Evolutionary conservation across 129 eudicot species (phyloP), one percentile per base, ranked within the genome.

Genomic region (Artemisia argyi): DNA sequence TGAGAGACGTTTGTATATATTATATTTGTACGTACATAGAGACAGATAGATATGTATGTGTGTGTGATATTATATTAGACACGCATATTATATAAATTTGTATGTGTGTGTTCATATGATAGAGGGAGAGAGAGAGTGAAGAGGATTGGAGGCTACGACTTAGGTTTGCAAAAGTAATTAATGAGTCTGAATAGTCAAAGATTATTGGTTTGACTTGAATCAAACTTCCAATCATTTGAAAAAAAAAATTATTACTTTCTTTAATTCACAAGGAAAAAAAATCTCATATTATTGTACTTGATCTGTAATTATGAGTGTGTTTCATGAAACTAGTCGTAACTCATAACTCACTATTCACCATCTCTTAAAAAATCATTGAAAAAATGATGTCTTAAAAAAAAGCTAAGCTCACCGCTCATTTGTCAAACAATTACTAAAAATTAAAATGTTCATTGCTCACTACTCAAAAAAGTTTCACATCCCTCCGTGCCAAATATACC

Each of bases 151-250:
- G 66, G 19, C 19, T 57, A 71, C 55, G 55, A 71, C 24, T 13
- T 28, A 24, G 54, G 19, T 32, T 19, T 15, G 22, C 48, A 44
- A 18, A 35, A 32, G 48, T 52, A 53, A 74, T 65, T n/a, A 60
- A 52, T 61, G 60, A 26, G 75, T 50, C 46, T 18, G 24, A 52
- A 52, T 17, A 51, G 78, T 74, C 72, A 52, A 74, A 65, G 46
- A 46, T 44, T 28, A 30, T 13, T 39, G 54, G 65, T 65, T 73
- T 73, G 78, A 73, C 78, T 64, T 15, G 13, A 35, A 35, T 65
- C 42, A 63, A 39, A 39, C 11, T 15, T 65, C 67, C 57, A 48
- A 72, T 72, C 66, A 57, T 59, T 56, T 28, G 16, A 54, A 46
- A 2, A n/a, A n/a, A n/a, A 19, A 44, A 65, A 2, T 16, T 5